Evolutionary conservation across 2,329 filamentous ascomycete genomes (phyloP).

Genomic region (Beauveria medogensis): DNA sequence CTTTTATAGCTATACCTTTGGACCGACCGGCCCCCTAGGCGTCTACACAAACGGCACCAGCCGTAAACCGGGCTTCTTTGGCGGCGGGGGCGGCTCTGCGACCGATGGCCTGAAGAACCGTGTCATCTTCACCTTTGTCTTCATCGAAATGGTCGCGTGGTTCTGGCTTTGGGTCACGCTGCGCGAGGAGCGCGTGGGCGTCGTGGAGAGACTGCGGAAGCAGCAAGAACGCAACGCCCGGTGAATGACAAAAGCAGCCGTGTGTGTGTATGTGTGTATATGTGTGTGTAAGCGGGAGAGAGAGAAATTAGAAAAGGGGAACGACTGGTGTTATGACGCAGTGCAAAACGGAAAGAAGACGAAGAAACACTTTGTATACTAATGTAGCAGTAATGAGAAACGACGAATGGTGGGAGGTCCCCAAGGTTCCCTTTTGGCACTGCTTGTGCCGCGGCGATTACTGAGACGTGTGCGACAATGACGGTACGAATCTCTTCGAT

Average conservation of each 20-base stretch:
- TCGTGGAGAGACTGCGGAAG: constrained; percentile 32
- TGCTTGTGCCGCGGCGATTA: no score
- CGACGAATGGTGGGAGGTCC: no score
- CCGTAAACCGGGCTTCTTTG: constrained; percentile 26
- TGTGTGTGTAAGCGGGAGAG: neutral
- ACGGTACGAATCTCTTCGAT: neutral
- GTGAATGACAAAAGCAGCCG: neutral
- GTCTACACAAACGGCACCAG: constrained; percentile 18
- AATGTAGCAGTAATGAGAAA: neutral
- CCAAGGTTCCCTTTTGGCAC: no score
- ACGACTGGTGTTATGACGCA: neutral
- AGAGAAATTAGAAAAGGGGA: neutral
- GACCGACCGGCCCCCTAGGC: constrained; percentile 41
- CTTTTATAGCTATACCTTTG: constrained; percentile 58
- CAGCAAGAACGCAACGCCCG: constrained; percentile 13
- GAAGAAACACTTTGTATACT: neutral
- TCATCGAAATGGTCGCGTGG: constrained; percentile 77
- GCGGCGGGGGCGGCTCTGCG: constrained; percentile 35
- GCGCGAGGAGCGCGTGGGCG: constrained; percentile 50
- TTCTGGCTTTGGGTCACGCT: constrained; percentile 75
- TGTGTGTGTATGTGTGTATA: no score
- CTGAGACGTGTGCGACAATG: neutral
- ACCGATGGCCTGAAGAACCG: constrained; percentile 72
- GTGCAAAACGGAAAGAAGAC: neutral
- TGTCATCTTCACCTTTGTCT: constrained; percentile 75